These are phyloP conservation scores for Balamuthia mandrillaris DNA, from an alignment of 208 protist species.

Conservation along the genomic window DNA sequence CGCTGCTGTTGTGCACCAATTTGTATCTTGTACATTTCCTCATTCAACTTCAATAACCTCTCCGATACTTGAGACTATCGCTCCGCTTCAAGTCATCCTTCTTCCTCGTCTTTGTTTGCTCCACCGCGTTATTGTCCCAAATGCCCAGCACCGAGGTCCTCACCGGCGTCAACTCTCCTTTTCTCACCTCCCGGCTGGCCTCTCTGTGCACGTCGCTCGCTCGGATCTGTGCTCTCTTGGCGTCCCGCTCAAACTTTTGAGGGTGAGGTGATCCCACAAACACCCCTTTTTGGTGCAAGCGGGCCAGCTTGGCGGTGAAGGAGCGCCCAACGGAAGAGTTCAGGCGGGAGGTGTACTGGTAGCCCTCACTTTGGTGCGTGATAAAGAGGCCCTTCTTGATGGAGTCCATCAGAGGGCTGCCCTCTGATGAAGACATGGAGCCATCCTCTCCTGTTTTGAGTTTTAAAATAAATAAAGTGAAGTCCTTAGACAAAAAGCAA, in stretches of 20 bases:
- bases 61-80: too few species aligned
- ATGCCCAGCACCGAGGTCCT: neutral
- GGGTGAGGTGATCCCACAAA: neutral
- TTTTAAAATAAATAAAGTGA: neutral
- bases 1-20: too few species aligned
- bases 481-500: neutral
- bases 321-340: neutral
- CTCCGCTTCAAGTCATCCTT: neutral
- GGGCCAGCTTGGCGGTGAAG: neutral
- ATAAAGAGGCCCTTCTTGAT: too few species aligned
- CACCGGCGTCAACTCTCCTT: neutral
- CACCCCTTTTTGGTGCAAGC: neutral
- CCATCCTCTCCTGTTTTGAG: neutral
- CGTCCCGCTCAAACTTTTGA: neutral
- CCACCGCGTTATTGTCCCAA: neutral
- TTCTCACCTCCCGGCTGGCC: neutral
- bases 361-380: too few species aligned
- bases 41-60: too few species aligned
- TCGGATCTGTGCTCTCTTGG: neutral
- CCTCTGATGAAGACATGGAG: too few species aligned
- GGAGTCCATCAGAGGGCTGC: too few species aligned
- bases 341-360: neutral
- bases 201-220: neutral
- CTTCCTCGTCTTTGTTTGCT: neutral
- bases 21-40: too few species aligned